These are phyloP conservation scores for Botrytis hyacinthi DNA, from an alignment of 2,329 filamentous ascomycete species.

Conservation along the genomic window DNA sequence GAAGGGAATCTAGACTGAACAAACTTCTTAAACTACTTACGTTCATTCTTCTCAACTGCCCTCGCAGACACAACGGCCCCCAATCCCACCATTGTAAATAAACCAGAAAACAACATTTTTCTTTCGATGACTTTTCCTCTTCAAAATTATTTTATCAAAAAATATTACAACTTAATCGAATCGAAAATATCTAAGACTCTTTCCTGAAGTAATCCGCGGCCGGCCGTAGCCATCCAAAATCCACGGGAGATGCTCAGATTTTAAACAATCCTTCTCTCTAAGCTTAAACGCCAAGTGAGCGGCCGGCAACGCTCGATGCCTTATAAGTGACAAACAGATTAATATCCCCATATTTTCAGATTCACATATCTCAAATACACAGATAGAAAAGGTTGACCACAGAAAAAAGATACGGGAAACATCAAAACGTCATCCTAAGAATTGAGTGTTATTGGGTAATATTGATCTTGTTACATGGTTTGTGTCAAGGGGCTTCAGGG, in stretches of 20 bases:
- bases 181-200: neutral
- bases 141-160: neutral
- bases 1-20: neutral
- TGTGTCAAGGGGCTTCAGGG: slow-evolving; percentile 19
- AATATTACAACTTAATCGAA: slow-evolving; percentile 4
- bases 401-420: neutral
- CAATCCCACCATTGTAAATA: neutral
- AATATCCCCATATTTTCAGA: slow-evolving; percentile 8
- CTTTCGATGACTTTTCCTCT: neutral
- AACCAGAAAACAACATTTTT: slow-evolving; percentile 13
- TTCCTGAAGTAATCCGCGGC: slow-evolving; percentile 13
- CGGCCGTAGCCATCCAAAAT: slow-evolving; percentile 10
- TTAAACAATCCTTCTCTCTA: neutral
- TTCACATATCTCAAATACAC: neutral
- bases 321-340: slow-evolving; percentile 8
- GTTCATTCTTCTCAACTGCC: slow-evolving; percentile 6
- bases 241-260: neutral
- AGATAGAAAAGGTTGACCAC: neutral
- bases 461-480: slow-evolving; percentile 8
- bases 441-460: neutral
- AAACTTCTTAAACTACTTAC: neutral
- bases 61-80: slow-evolving; percentile 13
- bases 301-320: neutral
- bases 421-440: slow-evolving; percentile 8
- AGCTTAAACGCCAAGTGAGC: slow-evolving; percentile 7